Percentiles rank a stretch among this genome's conserved stretches.
Evolutionary conservation across 2,329 filamentous ascomycete genomes (phyloP).

Genomic region (Raffaelea ambrosiae): DNA sequence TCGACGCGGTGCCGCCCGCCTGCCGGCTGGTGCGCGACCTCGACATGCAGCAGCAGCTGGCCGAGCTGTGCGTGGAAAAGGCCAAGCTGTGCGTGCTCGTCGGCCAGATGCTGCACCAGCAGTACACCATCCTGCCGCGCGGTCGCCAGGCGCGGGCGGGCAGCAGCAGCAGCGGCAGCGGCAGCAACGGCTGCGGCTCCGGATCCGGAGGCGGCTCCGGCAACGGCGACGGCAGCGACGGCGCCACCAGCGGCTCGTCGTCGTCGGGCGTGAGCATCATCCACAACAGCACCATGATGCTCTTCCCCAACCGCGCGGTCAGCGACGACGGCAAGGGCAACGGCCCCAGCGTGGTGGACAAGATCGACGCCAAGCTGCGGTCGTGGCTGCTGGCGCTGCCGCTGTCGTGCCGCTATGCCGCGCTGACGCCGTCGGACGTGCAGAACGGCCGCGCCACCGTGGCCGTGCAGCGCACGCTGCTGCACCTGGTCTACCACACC

Average conservation of each 20-base stretch:
- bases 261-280: too few relatives aligned
- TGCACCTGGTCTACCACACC: slow-evolving; percentile 92
- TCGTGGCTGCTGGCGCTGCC: slow-evolving; percentile 70
- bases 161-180: too few relatives aligned
- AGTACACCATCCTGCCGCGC: slow-evolving; percentile 85
- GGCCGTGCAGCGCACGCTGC: slow-evolving; percentile 67
- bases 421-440: slow-evolving; percentile 44
- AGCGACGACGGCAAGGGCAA: slow-evolving; percentile 42
- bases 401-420: slow-evolving; percentile 59
- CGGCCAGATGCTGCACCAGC: slow-evolving; percentile 79
- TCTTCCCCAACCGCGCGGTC: slow-evolving; percentile 79
- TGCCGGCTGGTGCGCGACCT: slow-evolving; percentile 65
- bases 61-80: slow-evolving; percentile 84
- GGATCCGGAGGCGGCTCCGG: slow-evolving; percentile 4
- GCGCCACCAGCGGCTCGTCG: background rate
- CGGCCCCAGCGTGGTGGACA: slow-evolving; percentile 61
- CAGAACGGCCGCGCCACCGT: slow-evolving; percentile 52
- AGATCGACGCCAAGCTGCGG: slow-evolving; percentile 70
- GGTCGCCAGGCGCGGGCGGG: slow-evolving; percentile 72
- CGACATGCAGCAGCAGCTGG: slow-evolving; percentile 67
- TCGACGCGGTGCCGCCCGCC: slow-evolving; percentile 58
- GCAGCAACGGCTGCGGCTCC: too few relatives aligned
- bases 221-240: background rate
- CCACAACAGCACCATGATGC: slow-evolving; percentile 74
- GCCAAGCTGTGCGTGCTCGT: slow-evolving; percentile 84